phyloP scores from a whole-genome alignment of 2,329 filamentous ascomycete genomes.

The Trichoderma sp. region DNA sequence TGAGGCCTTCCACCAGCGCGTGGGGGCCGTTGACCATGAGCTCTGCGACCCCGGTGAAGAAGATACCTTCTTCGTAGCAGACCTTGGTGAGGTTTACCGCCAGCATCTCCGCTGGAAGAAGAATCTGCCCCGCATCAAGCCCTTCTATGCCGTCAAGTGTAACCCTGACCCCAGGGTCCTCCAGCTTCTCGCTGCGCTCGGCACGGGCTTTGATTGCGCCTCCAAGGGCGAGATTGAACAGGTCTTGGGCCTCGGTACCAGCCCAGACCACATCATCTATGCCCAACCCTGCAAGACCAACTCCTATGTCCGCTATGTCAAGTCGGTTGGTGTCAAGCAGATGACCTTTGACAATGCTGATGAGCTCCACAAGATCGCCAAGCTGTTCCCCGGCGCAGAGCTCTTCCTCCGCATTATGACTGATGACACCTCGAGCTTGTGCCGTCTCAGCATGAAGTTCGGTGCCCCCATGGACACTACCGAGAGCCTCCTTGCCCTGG shows the following conservation, averaged over 20 bases:
- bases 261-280: slow-evolving; percentile 92
- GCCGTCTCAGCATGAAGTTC: slow-evolving; percentile 95
- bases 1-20: slow-evolving; percentile 80
- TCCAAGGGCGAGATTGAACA: slow-evolving; percentile 97
- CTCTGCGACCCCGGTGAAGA: slow-evolving; percentile 88
- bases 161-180: slow-evolving; percentile 92
- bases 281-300: slow-evolving; percentile 99
- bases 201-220: slow-evolving; percentile 96
- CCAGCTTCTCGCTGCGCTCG: slow-evolving; percentile 80
- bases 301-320: slow-evolving; percentile 91
- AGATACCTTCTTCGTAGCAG: slow-evolving; percentile 97
- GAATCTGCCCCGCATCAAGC: slow-evolving; percentile 87
- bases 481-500: slow-evolving; percentile 71
- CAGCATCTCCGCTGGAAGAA: slow-evolving; percentile 98
- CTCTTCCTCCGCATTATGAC: slow-evolving; percentile 93
- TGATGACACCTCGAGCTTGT: slow-evolving; percentile 91
- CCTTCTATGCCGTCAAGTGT: slow-evolving; percentile 98
- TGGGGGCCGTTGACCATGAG: slow-evolving; percentile 81
- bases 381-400: slow-evolving; percentile 83
- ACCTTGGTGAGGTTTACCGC: slow-evolving; percentile 97
- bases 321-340: slow-evolving; percentile 81
- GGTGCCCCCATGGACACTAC: slow-evolving; percentile 85
- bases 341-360: slow-evolving; percentile 99
- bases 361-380: slow-evolving; percentile 96
- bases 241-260: slow-evolving; percentile 77